Evolutionary conservation across 257 asterid species (phyloP).

Genomic region (Paulownia fortunei): DNA sequence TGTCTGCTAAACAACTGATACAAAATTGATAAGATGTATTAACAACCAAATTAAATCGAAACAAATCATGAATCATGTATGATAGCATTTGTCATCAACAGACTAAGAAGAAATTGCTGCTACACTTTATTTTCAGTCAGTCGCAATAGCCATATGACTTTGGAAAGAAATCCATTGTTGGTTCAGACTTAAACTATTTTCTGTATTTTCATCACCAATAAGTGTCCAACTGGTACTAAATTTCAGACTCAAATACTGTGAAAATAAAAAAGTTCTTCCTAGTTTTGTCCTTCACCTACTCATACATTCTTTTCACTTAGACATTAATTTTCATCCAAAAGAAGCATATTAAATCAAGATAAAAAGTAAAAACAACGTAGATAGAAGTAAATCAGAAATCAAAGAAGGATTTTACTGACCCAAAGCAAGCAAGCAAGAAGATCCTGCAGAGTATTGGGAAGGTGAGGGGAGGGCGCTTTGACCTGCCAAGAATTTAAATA

Average conservation of each 20-base stretch:
- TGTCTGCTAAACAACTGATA: constrained; percentile 53
- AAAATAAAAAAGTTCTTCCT: neutral
- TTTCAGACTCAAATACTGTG: too few species aligned
- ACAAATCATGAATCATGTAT: neutral
- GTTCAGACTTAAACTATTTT: neutral
- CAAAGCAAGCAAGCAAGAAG: constrained; percentile 57
- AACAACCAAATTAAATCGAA: constrained; percentile 4
- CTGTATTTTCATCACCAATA: neutral
- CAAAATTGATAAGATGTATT: neutral
- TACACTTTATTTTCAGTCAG: too few species aligned
- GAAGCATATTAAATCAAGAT: neutral
- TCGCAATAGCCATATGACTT: too few species aligned
- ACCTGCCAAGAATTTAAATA: constrained; percentile 37
- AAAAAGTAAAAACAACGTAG: too few species aligned
- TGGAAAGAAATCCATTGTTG: neutral
- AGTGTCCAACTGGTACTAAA: too few species aligned
- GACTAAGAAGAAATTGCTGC: neutral
- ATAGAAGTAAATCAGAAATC: neutral
- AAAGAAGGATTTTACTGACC: constrained; percentile 36
- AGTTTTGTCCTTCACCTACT: neutral
- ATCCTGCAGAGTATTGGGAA: constrained; percentile 53
- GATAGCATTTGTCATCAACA: neutral
- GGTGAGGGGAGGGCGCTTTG: constrained; percentile 52
- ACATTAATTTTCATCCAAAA: neutral
- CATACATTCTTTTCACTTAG: neutral